Evolutionary conservation across 352 stramenopile genomes (phyloP), one percentile per base, ranked within the genome.

Genomic region (Pythium utonaiense): DNA sequence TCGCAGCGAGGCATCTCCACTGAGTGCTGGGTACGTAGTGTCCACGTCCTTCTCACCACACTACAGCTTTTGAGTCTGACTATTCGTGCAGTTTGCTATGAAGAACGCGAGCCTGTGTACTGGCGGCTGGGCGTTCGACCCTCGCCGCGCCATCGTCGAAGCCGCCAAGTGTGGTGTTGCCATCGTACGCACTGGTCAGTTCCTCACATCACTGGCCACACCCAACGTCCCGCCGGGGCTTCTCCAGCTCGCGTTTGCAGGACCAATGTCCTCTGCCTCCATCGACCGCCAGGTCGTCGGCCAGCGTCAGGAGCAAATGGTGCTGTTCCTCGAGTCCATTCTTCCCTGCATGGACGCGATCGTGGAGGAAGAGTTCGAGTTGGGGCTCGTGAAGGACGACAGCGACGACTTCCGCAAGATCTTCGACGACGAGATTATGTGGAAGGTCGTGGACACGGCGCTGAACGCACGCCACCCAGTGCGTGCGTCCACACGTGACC

Each of bases 251-350:
- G 80, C 76, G 34, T 91, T 89, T 48, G 75, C 75, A 16, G 59
- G 60, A 2, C 42, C 63, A 2, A 10, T 47, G 14, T 60, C 65
- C 1, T 60, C 70, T 2, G 57, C 69, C 27, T 55, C 69, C 5
- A 74, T 88, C 19, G 78, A 91, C 62, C 75, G 66, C 17, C 67
- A 72, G 31, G 74, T 85, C 6, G 71, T 92, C 40, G 62, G 56
- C 0, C 83, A 92, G 62, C 80, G 78, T 14, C 80, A 90, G 66
- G 74, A 84, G 57, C 83, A 92, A 69, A 92, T 92, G 80, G 66
- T 88, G 24, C 67, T 90, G 31, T 92, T 92, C 57, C 64, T 92
- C 27, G 83, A 92, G 64, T 92, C 83, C 16, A 89, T 92, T 49
- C 45, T 89, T 31, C 83, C 82, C 17, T 90, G 83, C 30, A 71